phyloP scores from a whole-genome alignment of 805 yeast species.

The Tetrapisispora arboricola region DNA sequence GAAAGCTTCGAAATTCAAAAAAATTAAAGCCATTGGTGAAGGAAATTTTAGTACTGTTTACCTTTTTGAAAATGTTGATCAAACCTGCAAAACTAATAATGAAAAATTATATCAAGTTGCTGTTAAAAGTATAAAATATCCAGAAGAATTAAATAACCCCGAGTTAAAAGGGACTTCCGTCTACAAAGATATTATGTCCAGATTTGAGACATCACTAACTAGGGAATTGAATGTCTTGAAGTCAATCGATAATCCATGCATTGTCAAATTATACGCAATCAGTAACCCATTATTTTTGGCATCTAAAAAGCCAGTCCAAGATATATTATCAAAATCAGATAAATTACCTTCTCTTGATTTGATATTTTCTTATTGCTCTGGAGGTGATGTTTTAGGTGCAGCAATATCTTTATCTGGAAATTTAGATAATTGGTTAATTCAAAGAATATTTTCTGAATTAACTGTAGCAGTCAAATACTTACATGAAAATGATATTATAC shows the following conservation, averaged over 20 bases:
- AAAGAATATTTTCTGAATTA: constrained; percentile 61
- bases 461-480: constrained; percentile 60
- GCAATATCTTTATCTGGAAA: constrained; percentile 33
- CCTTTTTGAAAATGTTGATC: constrained; percentile 31
- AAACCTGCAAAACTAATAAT: not conserved
- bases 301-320: constrained; percentile 21
- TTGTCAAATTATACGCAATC: constrained; percentile 50
- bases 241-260: constrained; percentile 53
- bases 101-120: constrained; percentile 39
- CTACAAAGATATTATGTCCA: constrained; percentile 34
- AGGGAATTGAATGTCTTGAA: constrained; percentile 66
- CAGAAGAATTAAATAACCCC: constrained; percentile 18
- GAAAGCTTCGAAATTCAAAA: constrained; percentile 25
- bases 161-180: constrained; percentile 24
- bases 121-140: constrained; percentile 50
- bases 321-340: constrained; percentile 24
- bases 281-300: constrained; percentile 20
- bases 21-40: constrained; percentile 40
- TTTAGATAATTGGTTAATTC: constrained; percentile 40
- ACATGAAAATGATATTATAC: constrained; percentile 62
- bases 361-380: constrained; percentile 66
- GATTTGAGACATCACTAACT: constrained; percentile 52
- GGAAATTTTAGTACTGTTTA: constrained; percentile 65
- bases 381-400: constrained; percentile 76
- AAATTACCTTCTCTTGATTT: constrained; percentile 33